Percentiles rank a stretch among this genome's conserved stretches.
Evolutionary conservation across 2,329 filamentous ascomycete genomes (phyloP).

Genomic region (Achaetomium macrosporum): DNA sequence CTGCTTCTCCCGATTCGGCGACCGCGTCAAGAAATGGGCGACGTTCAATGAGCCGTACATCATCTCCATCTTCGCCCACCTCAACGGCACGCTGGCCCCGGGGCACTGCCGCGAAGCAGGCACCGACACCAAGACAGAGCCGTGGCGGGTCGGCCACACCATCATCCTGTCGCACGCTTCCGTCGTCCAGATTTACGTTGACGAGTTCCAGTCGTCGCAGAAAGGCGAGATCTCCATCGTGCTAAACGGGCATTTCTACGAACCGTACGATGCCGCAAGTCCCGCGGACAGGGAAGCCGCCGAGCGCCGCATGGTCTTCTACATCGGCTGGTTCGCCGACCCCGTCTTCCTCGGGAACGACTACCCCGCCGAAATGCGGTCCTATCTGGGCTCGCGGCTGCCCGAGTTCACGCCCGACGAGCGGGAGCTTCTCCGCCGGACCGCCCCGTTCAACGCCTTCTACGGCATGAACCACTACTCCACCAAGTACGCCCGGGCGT

Average conservation of each 20-base stretch:
- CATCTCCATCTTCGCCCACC: slow-evolving; percentile 74
- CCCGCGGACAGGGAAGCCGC: slow-evolving; percentile 68
- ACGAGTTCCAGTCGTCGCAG: slow-evolving; percentile 68
- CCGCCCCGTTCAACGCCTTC: slow-evolving; percentile 66
- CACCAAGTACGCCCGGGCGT: slow-evolving; percentile 77
- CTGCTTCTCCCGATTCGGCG: slow-evolving; percentile 66
- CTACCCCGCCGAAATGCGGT: slow-evolving; percentile 77
- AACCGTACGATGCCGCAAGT: slow-evolving; percentile 76
- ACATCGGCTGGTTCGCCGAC: slow-evolving; percentile 84
- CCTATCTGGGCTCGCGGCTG: slow-evolving; percentile 71
- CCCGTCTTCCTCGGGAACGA: slow-evolving; percentile 72
- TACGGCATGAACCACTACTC: slow-evolving; percentile 96
- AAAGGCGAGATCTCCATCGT: slow-evolving; percentile 81
- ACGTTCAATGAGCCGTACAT: slow-evolving; percentile 91
- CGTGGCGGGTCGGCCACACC: slow-evolving; percentile 78
- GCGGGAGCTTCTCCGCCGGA: slow-evolving; percentile 60
- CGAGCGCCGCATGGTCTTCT: slow-evolving; percentile 78
- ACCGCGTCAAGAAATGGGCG: slow-evolving; percentile 75
- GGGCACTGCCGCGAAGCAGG: slow-evolving; percentile 69
- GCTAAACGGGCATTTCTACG: slow-evolving; percentile 76
- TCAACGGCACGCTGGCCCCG: slow-evolving; percentile 70
- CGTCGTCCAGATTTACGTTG: slow-evolving; percentile 75
- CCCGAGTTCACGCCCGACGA: slow-evolving; percentile 71
- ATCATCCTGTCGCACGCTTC: slow-evolving; percentile 72
- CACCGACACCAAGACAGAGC: slow-evolving; percentile 70